phyloP scores from a whole-genome alignment of 345 rosid genomes.

The Citrus sp. region DNA sequence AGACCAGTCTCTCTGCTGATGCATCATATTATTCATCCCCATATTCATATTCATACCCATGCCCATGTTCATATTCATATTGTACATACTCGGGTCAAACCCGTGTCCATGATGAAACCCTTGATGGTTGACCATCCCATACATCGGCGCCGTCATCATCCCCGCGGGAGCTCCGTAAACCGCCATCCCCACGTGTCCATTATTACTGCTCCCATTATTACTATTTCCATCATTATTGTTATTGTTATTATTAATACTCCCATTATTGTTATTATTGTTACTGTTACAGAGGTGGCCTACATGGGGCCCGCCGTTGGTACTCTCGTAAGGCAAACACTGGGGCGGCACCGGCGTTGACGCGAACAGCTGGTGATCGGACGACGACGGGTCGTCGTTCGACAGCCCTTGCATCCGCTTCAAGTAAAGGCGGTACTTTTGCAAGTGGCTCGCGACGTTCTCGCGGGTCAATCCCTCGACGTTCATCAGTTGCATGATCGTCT shows the following conservation, averaged over 20 bases:
- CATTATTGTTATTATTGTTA: neutral
- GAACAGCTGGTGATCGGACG: constrained; percentile 78
- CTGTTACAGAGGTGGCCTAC: neutral
- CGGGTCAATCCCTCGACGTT: constrained; percentile 93
- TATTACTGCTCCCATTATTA: constrained; percentile 4
- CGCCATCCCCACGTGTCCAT: constrained; percentile 44
- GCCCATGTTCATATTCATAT: constrained; percentile 10
- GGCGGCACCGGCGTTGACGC: constrained; percentile 75
- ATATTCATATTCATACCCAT: constrained; percentile 8
- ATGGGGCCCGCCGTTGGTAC: neutral
- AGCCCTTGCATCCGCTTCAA: constrained; percentile 88
- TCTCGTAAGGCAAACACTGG: constrained; percentile 50
- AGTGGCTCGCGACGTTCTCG: constrained; percentile 93
- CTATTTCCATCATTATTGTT: neutral
- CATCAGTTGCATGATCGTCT: constrained; percentile 99
- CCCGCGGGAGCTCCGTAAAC: constrained; percentile 45
- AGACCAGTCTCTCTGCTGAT: constrained; percentile 65
- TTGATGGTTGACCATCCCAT: constrained; percentile 42
- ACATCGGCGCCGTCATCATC: constrained; percentile 59
- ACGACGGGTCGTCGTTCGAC: constrained; percentile 50
- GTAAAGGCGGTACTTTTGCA: constrained; percentile 90
- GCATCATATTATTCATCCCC: constrained; percentile 43
- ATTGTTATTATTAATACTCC: neutral
- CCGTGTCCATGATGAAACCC: constrained; percentile 24
- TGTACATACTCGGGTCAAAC: constrained; percentile 45